A percentile compares a stretch with the other conserved stretches of the same genome.
Conservation (phyloP, 495 filamentous ascomycete species). For the Beverwykella pulmonaria region DNA sequence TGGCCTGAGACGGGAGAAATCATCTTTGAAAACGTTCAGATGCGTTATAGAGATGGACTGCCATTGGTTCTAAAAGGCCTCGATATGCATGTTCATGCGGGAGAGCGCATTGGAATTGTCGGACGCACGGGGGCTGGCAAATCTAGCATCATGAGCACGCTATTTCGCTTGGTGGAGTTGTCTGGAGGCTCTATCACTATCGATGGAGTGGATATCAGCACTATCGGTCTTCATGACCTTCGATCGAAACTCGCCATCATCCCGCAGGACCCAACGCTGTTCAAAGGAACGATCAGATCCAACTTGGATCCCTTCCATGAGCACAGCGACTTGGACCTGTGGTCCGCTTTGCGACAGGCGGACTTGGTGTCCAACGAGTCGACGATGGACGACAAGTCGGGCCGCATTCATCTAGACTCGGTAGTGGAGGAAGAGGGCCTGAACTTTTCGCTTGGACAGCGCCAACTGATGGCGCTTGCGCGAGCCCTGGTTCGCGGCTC, state of each 20-base stretch:
- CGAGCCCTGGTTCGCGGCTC: conserved; percentile 82
- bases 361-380: conserved; percentile 67
- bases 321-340: conserved; percentile 83
- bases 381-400: conserved; percentile 49
- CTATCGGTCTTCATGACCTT: conserved; percentile 80
- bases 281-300: conserved; percentile 84
- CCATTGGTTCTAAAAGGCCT: conserved; percentile 84
- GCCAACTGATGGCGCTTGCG: conserved; percentile 93
- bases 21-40: conserved; percentile 78
- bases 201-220: conserved; percentile 87
- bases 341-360: conserved; percentile 80
- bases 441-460: conserved; percentile 95
- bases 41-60: conserved; percentile 83
- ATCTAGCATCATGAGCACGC: conserved; percentile 87
- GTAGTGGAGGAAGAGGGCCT: conserved; percentile 90
- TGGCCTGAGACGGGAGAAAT: conserved; percentile 91
- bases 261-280: conserved; percentile 93
- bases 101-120: conserved; percentile 91
- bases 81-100: conserved; percentile 73
- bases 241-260: conserved; percentile 91
- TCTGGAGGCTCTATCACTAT: conserved; percentile 83
- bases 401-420: conserved; percentile 78
- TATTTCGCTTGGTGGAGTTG: conserved; percentile 89
- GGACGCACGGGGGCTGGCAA: conserved; percentile 94
- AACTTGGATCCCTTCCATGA: conserved; percentile 94